Evolutionary conservation across 768 basidiomycete species (phyloP), one percentile per base, ranked within the genome.

Genomic region (Porphyrellus cyaneotinctus): DNA sequence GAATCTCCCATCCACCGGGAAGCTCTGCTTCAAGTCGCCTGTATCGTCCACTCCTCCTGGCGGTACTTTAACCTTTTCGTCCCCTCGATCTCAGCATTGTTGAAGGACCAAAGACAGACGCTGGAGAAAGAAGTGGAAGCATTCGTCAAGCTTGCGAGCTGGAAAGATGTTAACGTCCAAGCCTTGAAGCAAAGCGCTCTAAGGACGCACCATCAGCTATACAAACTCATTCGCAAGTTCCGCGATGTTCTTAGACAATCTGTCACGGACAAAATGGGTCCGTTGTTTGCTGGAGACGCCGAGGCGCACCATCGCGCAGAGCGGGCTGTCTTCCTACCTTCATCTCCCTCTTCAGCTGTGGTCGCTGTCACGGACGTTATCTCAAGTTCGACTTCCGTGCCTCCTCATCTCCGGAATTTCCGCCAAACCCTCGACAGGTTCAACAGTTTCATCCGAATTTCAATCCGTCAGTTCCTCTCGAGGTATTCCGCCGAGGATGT

Each of bases 121-220:
- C 67, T 97, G 30, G 92, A 97, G 70, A 87, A 84, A 60, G 88
- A 95, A 51, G 79, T 97, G 47, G 81, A 77, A 52, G 84, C 80
- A 39, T 86, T 93, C 65, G 87, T 98, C 75, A 95, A 94, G 68
- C 76, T 99, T 41, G 97, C 97, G 2, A 97, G 94, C 63, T 98
- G 97, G 97, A 97, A 90, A 69, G 97, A 99, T 64, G 75, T 94
- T 64, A 99, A 98, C 62, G 88, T 98, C 11, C 87, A 91, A 57
- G 94, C 97, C 2, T 77, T 99, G 52, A 90, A 88, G 67, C 85
- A 88, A 54, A 97, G 94, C 64, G 94, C 97, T 0, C 84, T 88
- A 53, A 84, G 78, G 62, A 93, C 92, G 2, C 97, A 99, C 67
- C 85, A 84, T 53, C 91, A 95, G 57, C 74, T 99, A 2, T 94